These are phyloP conservation scores for Glaciozyma antarctica DNA, from an alignment of 768 basidiomycete genomes.

Conservation along the genomic window DNA sequence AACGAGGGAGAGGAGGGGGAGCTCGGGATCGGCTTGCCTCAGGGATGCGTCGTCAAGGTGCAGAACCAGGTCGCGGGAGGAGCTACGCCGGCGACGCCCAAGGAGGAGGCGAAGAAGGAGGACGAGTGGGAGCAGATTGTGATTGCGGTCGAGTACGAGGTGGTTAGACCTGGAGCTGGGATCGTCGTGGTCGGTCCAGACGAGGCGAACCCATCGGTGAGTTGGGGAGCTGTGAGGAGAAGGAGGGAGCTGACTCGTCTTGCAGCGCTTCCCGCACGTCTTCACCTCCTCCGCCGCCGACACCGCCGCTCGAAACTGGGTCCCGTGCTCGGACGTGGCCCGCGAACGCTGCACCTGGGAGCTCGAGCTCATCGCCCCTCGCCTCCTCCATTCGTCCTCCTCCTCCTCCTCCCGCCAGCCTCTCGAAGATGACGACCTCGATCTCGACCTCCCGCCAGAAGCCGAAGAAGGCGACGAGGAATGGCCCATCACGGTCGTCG, in stretches of 20 bases:
- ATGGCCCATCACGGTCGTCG: conserved; percentile 74
- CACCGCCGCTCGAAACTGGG: conserved; percentile 92
- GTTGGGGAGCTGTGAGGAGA: conserved; percentile 37
- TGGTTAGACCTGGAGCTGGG: conserved; percentile 73
- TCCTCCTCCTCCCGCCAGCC: conserved; percentile 10
- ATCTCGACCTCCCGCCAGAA: conserved; percentile 43
- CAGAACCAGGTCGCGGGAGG: not conserved
- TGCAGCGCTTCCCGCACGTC: conserved; percentile 80
- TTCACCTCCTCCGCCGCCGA: conserved; percentile 80
- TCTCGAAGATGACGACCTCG: conserved; percentile 38
- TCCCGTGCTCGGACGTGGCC: conserved; percentile 88
- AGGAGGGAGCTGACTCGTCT: not conserved
- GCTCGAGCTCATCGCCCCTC: conserved; percentile 85
- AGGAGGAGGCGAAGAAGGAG: conserved; percentile 33
- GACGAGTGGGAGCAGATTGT: conserved; percentile 67
- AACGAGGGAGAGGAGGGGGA: conserved; percentile 92
- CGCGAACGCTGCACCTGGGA: conserved; percentile 99
- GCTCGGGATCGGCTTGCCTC: conserved; percentile 74
- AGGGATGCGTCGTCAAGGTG: conserved; percentile 32
- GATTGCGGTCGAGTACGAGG: conserved; percentile 67
- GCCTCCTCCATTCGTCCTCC: conserved; percentile 39
- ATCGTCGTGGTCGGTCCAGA: conserved; percentile 72
- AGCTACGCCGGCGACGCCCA: conserved; percentile 9
- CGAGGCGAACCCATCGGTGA: conserved; percentile 74
- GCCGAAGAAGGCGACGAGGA: conserved; percentile 42